Base-by-base conservation (phyloP, 768 basidiomycete genomes). In the Strobilomyces echinocephalus region DNA sequence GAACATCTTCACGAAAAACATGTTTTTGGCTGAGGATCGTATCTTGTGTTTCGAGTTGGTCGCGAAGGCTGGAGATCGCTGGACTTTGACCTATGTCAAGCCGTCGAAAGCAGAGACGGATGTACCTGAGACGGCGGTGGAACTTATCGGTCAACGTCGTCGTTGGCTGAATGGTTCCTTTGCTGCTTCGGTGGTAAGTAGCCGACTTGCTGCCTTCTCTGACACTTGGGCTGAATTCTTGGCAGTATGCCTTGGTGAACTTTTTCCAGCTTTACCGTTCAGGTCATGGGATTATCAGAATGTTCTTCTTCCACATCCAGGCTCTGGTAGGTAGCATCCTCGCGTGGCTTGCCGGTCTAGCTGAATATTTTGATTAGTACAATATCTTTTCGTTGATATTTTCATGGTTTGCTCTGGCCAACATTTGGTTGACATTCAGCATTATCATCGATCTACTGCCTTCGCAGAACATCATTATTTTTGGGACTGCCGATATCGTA, bases 121-220 rank as follows among this genome's bases (percentile, higher is more conserved):
- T 75, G 93, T 95, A n/a, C 91, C 91, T 4, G 95, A 97, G 72
- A 74, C 77, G n/a, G 93, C 92, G 8, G 80, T 84, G 10, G 95
- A 98, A 66, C 74, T 97, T 53, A 97, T 97, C 68, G 88, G 92
- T 40, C 95, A 98, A 69, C 88, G 95, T 69, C 84, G 95, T 58
- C 87, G 95, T 59, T 97, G 95, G 95, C 69, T 97, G 63, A 98
- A 97, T 65, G 95, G 95, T 46, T 95, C 92, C 9, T 95, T 97
- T 61, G 91, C 92, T 41, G 93, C 93, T 12, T 91, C 90, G 1
- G 85, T 93, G 39, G 89, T 90, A 68, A 68, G 86, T 79, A 26
- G 58, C 8, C 12, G 28, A 12, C 38, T 50, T 26, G 5, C 30
- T n/a, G 34, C 2, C 46, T 21, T 1, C 18, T 48, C 9, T 24